Evolutionary conservation across 1,284 basidiomycete genomes (phyloP).

Genomic region (Heliocybe sulcata): DNA sequence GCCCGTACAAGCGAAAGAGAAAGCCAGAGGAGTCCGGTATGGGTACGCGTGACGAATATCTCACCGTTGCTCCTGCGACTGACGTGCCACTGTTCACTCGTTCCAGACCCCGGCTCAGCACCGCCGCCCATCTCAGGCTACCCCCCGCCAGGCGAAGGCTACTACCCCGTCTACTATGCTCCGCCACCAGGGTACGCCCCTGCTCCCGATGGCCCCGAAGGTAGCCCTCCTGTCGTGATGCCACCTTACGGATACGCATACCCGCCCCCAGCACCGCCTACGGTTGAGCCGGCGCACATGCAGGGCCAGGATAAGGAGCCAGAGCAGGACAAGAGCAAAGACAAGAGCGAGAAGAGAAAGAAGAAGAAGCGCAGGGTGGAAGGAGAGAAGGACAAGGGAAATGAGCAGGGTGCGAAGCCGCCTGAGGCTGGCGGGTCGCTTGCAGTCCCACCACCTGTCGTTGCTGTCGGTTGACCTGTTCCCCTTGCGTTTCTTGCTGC

Average conservation of each 20-base stretch:
- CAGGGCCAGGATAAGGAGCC: background rate
- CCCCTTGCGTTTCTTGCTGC: background rate
- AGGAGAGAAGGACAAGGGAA: background rate
- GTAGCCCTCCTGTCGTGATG: background rate
- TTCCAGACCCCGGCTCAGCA: background rate
- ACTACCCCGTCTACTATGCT: background rate
- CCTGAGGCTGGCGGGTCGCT: background rate
- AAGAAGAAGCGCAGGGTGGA: background rate
- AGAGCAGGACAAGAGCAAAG: background rate
- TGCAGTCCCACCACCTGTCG: background rate
- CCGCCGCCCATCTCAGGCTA: background rate
- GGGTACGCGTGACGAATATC: conserved; percentile 9
- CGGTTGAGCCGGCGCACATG: background rate
- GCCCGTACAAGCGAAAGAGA: conserved; percentile 77
- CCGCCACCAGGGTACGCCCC: background rate
- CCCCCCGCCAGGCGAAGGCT: background rate
- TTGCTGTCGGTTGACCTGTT: background rate
- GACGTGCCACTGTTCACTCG: background rate
- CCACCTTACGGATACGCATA: background rate
- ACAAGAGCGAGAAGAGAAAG: background rate
- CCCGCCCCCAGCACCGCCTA: background rate
- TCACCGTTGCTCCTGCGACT: background rate
- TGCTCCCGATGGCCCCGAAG: background rate
- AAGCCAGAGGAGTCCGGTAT: conserved; percentile 26
- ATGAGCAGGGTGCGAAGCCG: background rate